Percentiles rank a stretch among this genome's conserved stretches.
phyloP scores from a whole-genome alignment of 768 basidiomycete species.

The Pleurotus tuber-regium region DNA sequence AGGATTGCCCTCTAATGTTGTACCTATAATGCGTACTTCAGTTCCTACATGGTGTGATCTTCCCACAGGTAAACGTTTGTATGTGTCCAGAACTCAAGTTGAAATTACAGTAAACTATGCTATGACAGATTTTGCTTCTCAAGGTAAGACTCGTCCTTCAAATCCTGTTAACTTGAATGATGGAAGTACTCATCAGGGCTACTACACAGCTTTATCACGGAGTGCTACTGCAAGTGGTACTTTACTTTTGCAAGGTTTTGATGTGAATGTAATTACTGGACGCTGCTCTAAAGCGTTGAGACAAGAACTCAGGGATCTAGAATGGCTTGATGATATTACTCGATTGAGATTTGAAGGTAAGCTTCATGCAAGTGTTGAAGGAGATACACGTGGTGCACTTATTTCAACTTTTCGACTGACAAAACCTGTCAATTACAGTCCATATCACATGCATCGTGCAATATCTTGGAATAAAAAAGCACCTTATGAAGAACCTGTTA shows the following conservation, averaged over 20 bases:
- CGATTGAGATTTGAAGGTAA: slow-evolving; percentile 17
- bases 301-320: slow-evolving; percentile 32
- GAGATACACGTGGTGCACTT: slow-evolving; percentile 18
- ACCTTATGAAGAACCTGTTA: slow-evolving; percentile 11
- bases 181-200: slow-evolving; percentile 21
- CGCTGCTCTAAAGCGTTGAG: slow-evolving; percentile 24
- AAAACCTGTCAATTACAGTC: slow-evolving; percentile 22
- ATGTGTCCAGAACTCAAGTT: slow-evolving; percentile 22
- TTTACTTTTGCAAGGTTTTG: slow-evolving; percentile 25
- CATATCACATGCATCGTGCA: slow-evolving; percentile 14
- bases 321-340: slow-evolving; percentile 34
- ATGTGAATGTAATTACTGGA: slow-evolving; percentile 20
- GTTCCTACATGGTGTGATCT: slow-evolving; percentile 10
- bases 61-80: slow-evolving; percentile 15
- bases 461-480: slow-evolving; percentile 18
- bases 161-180: slow-evolving; percentile 27
- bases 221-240: slow-evolving; percentile 20
- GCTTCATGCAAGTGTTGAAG: slow-evolving; percentile 16
- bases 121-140: slow-evolving; percentile 33
- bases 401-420: slow-evolving; percentile 17
- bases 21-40: slow-evolving; percentile 15
- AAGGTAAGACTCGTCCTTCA: slow-evolving; percentile 26
- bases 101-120: slow-evolving; percentile 26
- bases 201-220: slow-evolving; percentile 30
- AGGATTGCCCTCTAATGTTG: slow-evolving; percentile 17